Evolutionary conservation across 768 basidiomycete species (phyloP).

Genomic region (Kwoniella newhampshirensis): DNA sequence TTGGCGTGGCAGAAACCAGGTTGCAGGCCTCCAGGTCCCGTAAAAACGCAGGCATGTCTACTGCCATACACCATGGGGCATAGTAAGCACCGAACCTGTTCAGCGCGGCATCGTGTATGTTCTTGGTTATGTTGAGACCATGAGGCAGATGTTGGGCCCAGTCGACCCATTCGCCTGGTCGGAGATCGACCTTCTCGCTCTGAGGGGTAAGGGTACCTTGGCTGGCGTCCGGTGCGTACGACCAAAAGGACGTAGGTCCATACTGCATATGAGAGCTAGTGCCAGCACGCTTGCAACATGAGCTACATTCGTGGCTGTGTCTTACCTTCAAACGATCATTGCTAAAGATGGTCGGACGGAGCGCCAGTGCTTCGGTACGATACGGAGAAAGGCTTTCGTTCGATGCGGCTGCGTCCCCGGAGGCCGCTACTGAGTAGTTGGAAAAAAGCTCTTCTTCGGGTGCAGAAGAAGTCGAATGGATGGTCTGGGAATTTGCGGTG

Average conservation of each 20-base stretch:
- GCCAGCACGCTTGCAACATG: not conserved
- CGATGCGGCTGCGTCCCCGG: not conserved
- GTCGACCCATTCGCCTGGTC: conserved; percentile 5
- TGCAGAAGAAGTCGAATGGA: no score
- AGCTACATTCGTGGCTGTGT: not conserved
- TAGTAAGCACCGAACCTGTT: conserved; percentile 12
- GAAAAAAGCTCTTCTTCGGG: no score
- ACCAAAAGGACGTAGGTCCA: conserved; percentile 9
- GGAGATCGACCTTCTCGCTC: not conserved
- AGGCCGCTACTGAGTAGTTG: no score
- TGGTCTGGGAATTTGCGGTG: no score
- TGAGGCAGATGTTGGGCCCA: conserved; percentile 13
- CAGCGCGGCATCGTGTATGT: conserved; percentile 11
- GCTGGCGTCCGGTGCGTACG: conserved; percentile 5
- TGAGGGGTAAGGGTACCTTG: not conserved
- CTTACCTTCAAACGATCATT: conserved; percentile 6
- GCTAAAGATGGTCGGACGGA: not conserved
- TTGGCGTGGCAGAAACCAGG: not conserved
- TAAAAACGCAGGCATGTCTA: conserved; percentile 10
- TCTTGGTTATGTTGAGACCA: conserved; percentile 5
- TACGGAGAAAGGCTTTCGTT: not conserved
- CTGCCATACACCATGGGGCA: conserved; percentile 18
- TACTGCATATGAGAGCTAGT: conserved; percentile 10
- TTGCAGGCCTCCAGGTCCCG: conserved; percentile 17
- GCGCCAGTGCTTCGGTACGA: not conserved